Conservation (phyloP, 495 filamentous ascomycete genomes). For the Aspergillus haitiensis region DNA sequence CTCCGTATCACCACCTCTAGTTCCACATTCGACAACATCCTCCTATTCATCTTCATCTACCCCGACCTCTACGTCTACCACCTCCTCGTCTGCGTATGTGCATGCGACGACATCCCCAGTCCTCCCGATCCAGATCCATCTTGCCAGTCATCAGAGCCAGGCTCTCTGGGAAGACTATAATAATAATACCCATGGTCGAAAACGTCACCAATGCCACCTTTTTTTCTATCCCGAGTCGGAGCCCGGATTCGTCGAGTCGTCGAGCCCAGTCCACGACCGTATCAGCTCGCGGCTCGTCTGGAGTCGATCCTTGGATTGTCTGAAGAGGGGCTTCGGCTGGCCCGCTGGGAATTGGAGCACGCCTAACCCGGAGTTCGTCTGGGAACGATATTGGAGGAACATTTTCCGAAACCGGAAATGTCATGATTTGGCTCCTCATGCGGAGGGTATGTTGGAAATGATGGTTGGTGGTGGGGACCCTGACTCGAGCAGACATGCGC, state of each 20-base stretch:
- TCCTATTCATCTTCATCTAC: constrained; percentile 38
- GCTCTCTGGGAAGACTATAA: constrained; percentile 29
- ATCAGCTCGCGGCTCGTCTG: constrained; percentile 55
- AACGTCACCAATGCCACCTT: constrained; percentile 46
- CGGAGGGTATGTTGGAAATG: constrained; percentile 1
- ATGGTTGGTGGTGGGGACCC: constrained; percentile 16
- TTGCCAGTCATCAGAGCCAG: constrained; percentile 49
- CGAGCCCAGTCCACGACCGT: constrained; percentile 30
- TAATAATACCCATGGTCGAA: constrained; percentile 26
- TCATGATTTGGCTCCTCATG: constrained; percentile 17
- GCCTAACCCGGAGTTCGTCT: constrained; percentile 57
- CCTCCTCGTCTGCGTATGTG: no score
- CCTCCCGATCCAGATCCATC: constrained; percentile 54
- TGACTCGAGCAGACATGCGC: constrained; percentile 12
- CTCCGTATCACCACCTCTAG: constrained; percentile 6
- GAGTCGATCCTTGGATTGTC: constrained; percentile 49
- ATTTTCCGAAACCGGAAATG: constrained; percentile 16
- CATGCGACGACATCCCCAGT: constrained; percentile 31
- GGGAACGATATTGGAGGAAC: constrained; percentile 55
- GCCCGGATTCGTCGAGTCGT: constrained; percentile 36
- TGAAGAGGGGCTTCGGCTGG: constrained; percentile 56
- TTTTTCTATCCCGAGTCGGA: constrained; percentile 49
- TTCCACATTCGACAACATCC: constrained; percentile 29
- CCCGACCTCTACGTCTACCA: no score
- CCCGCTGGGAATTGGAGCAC: constrained; percentile 44